Evolutionary conservation across 140 eudicot genomes (phyloP), one percentile per base, ranked within the genome.

Genomic region (Bidens hawaiensis): DNA sequence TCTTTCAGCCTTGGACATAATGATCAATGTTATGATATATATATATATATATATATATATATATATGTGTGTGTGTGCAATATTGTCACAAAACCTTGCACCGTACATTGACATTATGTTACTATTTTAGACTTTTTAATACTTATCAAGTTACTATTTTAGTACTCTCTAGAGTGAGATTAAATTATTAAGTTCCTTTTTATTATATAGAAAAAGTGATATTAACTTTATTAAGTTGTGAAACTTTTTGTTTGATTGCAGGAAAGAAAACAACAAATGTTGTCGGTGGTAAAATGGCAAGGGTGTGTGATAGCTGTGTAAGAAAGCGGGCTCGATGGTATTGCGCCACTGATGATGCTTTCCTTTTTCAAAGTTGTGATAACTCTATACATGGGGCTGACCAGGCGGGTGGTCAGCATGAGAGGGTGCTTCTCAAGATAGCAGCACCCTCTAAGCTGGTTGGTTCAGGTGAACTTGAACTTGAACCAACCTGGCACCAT

Each of bases 271-370:
- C 87, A 1, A 85, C 87, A 10, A 80, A 78, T 56, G 81, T 81
- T 2, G 79, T 83, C 6, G 84, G 85, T 19, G 88, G 83, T 26
- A 78, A 78, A 75, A 83, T 82, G 0, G 77, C 77, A 0, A 70
- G 85, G 57, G 86, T 93, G 6, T 87, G 95, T 40, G 93, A 87
- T 38, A 76, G 80, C 70, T 87, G 95, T 31, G 70, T 78, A 28
- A 24, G 68, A 4, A 80, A 74, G 64, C 62, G 86, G 51, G 95
- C 95, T 3, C 73, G 93, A 19, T 87, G 91, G 91, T 87, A 81
- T 65, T 83, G 95, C 40, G 73, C 79, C 0, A 81, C 95, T 17
- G 95, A 89, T 9, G 95, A 89, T n/a, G 97, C 95, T 34, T 89
- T 89, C 50, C 89, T 89, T 21, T 89, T 93, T 57, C 88, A 81